These are phyloP conservation scores for Solanum hybrid DNA, from an alignment of 305 asterid species.

Conservation along the genomic window DNA sequence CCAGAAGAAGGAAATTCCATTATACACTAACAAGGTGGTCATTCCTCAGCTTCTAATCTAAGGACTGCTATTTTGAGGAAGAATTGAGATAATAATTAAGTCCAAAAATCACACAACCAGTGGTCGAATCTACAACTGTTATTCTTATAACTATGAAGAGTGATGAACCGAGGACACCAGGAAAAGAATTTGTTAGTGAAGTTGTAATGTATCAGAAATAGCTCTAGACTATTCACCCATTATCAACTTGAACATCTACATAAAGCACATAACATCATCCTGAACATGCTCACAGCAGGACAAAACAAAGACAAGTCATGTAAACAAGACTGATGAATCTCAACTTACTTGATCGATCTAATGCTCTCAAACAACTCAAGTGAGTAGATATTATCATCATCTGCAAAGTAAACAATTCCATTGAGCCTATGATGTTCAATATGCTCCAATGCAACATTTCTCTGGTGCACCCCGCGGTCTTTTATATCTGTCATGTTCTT, in stretches of 20 bases:
- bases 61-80: background rate
- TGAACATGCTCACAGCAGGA: background rate
- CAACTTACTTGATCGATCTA: constrained; percentile 57
- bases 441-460: constrained; percentile 83
- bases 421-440: constrained; percentile 79
- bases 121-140: background rate
- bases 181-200: background rate
- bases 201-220: background rate
- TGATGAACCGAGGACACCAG: background rate
- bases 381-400: constrained; percentile 81
- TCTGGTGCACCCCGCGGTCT: constrained; percentile 93
- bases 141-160: background rate
- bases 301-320: background rate
- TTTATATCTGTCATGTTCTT: constrained; percentile 60
- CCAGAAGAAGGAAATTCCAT: background rate
- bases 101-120: background rate
- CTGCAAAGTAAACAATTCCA: constrained; percentile 92
- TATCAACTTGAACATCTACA: background rate
- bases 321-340: background rate
- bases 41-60: background rate
- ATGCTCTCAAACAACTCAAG: constrained; percentile 75
- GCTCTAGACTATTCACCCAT: background rate
- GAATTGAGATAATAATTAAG: background rate
- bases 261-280: background rate
- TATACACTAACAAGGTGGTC: background rate